phyloP scores from a whole-genome alignment of 2,329 filamentous ascomycete genomes.

The Fulvia fulva region DNA sequence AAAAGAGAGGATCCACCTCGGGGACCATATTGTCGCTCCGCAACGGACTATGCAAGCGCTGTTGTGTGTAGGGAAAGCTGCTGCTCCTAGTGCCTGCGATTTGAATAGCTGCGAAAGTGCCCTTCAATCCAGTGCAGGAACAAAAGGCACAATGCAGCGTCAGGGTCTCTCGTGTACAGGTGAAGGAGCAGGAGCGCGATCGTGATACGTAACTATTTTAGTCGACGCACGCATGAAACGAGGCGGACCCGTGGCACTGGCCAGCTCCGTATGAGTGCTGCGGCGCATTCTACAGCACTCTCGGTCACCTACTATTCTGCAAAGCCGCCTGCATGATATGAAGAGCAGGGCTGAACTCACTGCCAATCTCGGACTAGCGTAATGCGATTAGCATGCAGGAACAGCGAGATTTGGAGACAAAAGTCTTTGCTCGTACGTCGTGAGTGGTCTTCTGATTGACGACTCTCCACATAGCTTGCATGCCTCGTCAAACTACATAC shows the following conservation, averaged over 20 bases:
- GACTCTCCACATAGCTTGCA: neutral
- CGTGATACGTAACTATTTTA: neutral
- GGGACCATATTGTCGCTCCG: neutral
- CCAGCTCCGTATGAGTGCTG: neutral
- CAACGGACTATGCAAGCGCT: neutral
- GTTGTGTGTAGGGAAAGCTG: neutral
- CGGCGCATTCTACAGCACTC: neutral
- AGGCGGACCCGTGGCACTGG: neutral
- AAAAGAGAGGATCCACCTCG: slow-evolving; percentile 60
- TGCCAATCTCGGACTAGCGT: neutral
- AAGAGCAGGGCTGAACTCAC: neutral
- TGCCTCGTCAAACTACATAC: neutral
- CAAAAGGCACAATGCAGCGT: neutral
- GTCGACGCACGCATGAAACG: neutral
- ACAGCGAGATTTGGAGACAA: neutral
- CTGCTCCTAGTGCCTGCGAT: neutral
- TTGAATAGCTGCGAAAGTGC: neutral
- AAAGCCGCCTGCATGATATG: neutral
- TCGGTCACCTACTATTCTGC: neutral
- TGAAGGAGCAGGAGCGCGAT: neutral
- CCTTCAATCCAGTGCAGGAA: neutral
- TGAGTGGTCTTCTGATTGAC: no score
- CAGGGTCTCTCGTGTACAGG: neutral
- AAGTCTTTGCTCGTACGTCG: no score
- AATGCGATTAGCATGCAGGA: neutral